These are phyloP conservation scores for Rhizomucor pusillus DNA, from an alignment of 371 early-diverging fungal genomes.

Conservation along the genomic window DNA sequence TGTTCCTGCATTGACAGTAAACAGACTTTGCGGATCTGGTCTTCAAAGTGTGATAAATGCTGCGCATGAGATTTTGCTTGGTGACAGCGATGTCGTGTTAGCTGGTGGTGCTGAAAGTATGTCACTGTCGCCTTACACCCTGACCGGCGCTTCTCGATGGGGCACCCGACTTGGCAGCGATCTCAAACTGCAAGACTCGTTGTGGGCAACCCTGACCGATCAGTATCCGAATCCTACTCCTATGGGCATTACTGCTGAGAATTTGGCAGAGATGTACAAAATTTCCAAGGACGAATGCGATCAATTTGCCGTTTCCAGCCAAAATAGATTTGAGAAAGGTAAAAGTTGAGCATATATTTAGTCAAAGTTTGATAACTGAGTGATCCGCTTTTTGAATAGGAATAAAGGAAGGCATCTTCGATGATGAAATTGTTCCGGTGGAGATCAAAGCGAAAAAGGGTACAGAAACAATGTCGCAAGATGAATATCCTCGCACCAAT, in stretches of 20 bases:
- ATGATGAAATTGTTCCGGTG: conserved; percentile 86
- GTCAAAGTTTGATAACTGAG: not conserved
- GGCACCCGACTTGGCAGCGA: conserved; percentile 89
- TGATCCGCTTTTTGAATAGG: conserved; percentile 14
- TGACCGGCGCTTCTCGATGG: conserved; percentile 74
- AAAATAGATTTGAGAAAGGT: conserved; percentile 83
- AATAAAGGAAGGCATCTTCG: conserved; percentile 66
- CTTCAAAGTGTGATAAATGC: conserved; percentile 93
- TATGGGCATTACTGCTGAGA: conserved; percentile 98
- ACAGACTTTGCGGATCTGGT: conserved; percentile 95
- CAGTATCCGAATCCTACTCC: conserved; percentile 82
- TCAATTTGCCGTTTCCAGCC: conserved; percentile 78
- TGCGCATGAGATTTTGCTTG: conserved; percentile 84
- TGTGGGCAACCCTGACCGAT: conserved; percentile 86
- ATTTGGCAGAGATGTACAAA: conserved; percentile 81
- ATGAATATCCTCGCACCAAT: conserved; percentile 91
- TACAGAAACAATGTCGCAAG: conserved; percentile 59
- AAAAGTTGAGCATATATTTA: conserved; percentile 10
- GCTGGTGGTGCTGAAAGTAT: conserved; percentile 95
- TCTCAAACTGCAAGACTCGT: conserved; percentile 82
- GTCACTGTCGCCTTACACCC: conserved; percentile 86
- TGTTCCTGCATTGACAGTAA: conserved; percentile 88
- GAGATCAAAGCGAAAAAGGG: conserved; percentile 80
- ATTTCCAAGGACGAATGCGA: conserved; percentile 88
- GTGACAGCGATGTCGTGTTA: conserved; percentile 84